Evolutionary conservation across 1,284 basidiomycete genomes (phyloP).

Genomic region (Leccinum holopus): DNA sequence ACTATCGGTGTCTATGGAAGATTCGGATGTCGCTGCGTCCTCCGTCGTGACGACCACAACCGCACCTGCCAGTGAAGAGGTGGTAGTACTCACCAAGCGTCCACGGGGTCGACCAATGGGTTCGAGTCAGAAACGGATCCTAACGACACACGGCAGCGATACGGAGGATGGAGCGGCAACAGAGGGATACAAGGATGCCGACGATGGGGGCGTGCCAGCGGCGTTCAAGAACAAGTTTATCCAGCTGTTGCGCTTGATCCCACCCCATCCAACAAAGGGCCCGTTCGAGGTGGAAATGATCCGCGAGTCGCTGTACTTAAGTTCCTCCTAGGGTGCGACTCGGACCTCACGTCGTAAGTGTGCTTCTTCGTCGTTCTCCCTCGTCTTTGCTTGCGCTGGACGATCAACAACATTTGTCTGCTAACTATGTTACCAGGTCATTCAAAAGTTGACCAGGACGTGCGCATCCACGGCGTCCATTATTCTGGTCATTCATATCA

Average conservation of each 20-base stretch:
- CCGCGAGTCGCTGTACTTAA: constrained; percentile 79
- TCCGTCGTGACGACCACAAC: background rate
- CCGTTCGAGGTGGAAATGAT: constrained; percentile 86
- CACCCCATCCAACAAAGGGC: constrained; percentile 84
- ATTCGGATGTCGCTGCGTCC: constrained; percentile 5
- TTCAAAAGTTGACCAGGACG: too few species aligned
- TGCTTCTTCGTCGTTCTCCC: background rate
- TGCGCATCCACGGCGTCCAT: too few species aligned
- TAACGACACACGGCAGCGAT: constrained; percentile 5
- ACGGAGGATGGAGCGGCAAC: constrained; percentile 9
- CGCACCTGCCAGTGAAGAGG: constrained; percentile 2
- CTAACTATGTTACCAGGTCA: too few species aligned
- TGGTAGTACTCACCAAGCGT: constrained; percentile 23
- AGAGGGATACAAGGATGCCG: constrained; percentile 6
- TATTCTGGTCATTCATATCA: too few species aligned
- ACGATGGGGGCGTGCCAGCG: constrained; percentile 27
- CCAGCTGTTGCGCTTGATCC: constrained; percentile 51
- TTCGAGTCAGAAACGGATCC: constrained; percentile 11
- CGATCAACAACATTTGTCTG: too few species aligned
- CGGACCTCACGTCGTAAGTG: background rate
- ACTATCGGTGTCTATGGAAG: constrained; percentile 14
- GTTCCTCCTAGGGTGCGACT: constrained; percentile 63
- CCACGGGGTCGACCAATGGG: constrained; percentile 20
- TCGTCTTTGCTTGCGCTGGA: constrained; percentile 4
- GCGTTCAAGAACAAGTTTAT: constrained; percentile 66